Evolutionary conservation across 805 yeast species (phyloP).

Genomic region (Phaffomyces opuntiae): DNA sequence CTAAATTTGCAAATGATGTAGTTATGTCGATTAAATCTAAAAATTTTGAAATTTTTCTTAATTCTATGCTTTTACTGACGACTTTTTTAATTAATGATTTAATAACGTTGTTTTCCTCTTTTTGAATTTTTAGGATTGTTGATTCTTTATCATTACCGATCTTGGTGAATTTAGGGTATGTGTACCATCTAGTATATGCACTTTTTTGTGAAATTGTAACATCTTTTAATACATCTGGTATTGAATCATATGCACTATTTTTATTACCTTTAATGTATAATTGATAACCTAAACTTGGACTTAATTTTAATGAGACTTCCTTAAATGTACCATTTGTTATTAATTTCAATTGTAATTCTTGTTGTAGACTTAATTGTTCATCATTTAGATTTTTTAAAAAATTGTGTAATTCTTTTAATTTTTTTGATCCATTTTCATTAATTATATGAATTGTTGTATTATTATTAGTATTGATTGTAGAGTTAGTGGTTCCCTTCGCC

Average conservation of each 20-base stretch:
- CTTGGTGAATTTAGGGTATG: constrained; percentile 42
- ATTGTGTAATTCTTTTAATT: constrained; percentile 8
- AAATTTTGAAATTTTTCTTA: constrained; percentile 43
- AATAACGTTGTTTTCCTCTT: constrained; percentile 50
- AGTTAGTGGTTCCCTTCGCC: neutral
- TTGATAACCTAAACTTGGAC: constrained; percentile 39
- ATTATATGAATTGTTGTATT: constrained; percentile 1
- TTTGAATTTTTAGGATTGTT: constrained; percentile 38
- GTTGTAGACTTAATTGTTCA: neutral
- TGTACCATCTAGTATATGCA: constrained; percentile 38
- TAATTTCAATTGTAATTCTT: constrained; percentile 8
- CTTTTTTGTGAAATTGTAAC: constrained; percentile 32
- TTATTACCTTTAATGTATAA: constrained; percentile 34
- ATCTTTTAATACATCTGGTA: constrained; percentile 8
- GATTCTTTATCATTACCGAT: constrained; percentile 44
- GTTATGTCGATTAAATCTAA: constrained; percentile 69
- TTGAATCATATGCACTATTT: constrained; percentile 8
- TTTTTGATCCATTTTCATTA: constrained; percentile 7
- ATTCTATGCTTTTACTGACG: constrained; percentile 33
- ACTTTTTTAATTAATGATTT: constrained; percentile 40
- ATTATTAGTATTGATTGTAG: neutral
- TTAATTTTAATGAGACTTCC: constrained; percentile 31
- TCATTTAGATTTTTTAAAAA: constrained; percentile 21
- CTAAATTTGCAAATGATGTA: constrained; percentile 63
- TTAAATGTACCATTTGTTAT: constrained; percentile 21